A percentile compares a stretch with the other conserved stretches of the same genome.
Conservation (phyloP, 208 protist genomes). For the Sergeia podlipaevii region DNA sequence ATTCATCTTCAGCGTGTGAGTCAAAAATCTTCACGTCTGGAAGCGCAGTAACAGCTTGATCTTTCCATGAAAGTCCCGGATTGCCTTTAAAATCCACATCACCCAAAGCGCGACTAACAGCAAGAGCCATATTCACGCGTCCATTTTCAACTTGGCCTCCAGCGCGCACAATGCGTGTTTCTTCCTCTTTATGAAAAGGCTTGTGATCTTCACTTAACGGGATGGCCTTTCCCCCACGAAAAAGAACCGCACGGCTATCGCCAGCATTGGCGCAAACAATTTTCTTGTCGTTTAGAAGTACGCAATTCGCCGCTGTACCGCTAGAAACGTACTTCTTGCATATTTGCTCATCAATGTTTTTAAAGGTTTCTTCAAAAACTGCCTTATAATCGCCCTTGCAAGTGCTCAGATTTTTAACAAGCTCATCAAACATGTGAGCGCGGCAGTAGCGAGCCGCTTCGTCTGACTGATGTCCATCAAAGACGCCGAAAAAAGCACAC, state of each 20-base stretch:
- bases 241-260: conserved; percentile 89
- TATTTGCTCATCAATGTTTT: conserved; percentile 60
- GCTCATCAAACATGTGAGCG: conserved; percentile 68
- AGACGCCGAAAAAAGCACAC: conserved; percentile 85
- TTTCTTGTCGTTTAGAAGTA: conserved; percentile 53
- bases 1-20: conserved; percentile 53
- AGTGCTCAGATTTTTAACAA: conserved; percentile 38
- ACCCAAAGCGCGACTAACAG: conserved; percentile 92
- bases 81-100: conserved; percentile 92
- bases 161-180: conserved; percentile 74
- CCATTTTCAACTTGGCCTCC: conserved; percentile 84
- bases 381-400: conserved; percentile 18
- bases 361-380: conserved; percentile 69
- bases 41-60: conserved; percentile 77
- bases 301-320: conserved; percentile 84
- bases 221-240: conserved; percentile 49
- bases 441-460: conserved; percentile 78
- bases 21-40: conserved; percentile 59
- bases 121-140: conserved; percentile 90
- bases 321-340: conserved; percentile 56
- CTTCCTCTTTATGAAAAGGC: conserved; percentile 59
- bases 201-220: conserved; percentile 91
- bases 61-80: conserved; percentile 41
- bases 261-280: conserved; percentile 91
- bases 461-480: conserved; percentile 87